Evolutionary conservation across 768 basidiomycete genomes (phyloP).

Genomic region (Suillus spraguei): DNA sequence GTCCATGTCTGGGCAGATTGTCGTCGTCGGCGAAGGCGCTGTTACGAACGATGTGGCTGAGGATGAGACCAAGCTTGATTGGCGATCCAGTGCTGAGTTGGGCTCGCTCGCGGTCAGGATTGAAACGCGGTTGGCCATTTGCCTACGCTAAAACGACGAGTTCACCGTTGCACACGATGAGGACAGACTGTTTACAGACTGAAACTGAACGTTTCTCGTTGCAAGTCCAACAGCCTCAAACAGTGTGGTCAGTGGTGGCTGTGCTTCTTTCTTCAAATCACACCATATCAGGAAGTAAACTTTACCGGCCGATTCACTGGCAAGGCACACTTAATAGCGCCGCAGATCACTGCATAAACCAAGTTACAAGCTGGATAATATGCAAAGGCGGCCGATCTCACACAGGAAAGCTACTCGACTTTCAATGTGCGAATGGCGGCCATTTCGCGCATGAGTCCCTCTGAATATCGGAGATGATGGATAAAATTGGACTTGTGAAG

Average conservation of each 20-base stretch:
- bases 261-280: constrained; percentile 4
- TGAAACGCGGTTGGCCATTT: constrained; percentile 15
- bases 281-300: not conserved
- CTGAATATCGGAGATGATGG: no score
- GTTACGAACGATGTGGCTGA: constrained; percentile 30
- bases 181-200: not conserved
- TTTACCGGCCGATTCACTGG: no score
- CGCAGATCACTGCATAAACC: no score
- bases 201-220: not conserved
- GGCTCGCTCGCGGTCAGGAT: constrained; percentile 21
- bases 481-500: constrained; percentile 1
- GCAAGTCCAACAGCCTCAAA: constrained; percentile 7
- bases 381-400: not conserved
- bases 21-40: constrained; percentile 26
- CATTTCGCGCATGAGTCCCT: not conserved
- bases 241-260: not conserved
- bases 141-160: not conserved
- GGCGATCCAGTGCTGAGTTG: constrained; percentile 20
- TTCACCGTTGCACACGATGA: not conserved
- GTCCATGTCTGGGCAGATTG: constrained; percentile 28
- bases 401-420: not conserved
- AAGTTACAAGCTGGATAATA: not conserved
- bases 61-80: constrained; percentile 28
- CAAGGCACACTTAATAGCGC: no score
- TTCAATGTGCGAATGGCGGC: not conserved